phyloP scores from a whole-genome alignment of 2,329 filamentous ascomycete genomes.

The Scolecobasidium constrictum region DNA sequence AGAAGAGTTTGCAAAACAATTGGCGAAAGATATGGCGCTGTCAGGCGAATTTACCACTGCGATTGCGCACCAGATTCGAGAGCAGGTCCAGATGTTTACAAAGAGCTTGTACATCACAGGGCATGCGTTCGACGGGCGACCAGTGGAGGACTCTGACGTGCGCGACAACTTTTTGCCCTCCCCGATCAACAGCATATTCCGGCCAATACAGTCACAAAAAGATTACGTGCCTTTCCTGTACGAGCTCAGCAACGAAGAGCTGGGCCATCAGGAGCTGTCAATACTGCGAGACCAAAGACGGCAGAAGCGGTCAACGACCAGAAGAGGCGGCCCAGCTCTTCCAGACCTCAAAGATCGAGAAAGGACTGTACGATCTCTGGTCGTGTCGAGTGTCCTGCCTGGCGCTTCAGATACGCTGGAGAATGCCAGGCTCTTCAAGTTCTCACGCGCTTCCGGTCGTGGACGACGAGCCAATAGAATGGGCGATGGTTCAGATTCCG shows the following conservation, averaged over 20 bases:
- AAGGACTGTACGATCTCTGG: conserved; percentile 80
- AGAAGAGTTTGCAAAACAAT: conserved; percentile 83
- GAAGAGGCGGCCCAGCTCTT: conserved; percentile 80
- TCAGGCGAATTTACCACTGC: conserved; percentile 94
- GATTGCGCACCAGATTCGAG: conserved; percentile 94
- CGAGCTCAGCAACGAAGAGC: conserved; percentile 80
- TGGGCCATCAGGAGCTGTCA: conserved; percentile 83
- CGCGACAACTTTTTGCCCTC: conserved; percentile 76
- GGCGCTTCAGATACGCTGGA: conserved; percentile 72
- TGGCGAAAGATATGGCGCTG: conserved; percentile 82
- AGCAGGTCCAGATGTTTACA: conserved; percentile 90
- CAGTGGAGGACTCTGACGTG: conserved; percentile 84
- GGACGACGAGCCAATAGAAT: conserved; percentile 48
- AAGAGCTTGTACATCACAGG: conserved; percentile 86
- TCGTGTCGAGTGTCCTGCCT: conserved; percentile 86
- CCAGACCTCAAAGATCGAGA: conserved; percentile 95
- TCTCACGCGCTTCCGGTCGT: conserved; percentile 30
- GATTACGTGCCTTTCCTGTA: conserved; percentile 91
- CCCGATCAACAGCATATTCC: conserved; percentile 71
- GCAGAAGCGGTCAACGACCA: conserved; percentile 90
- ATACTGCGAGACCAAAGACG: conserved; percentile 88
- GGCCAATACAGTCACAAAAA: conserved; percentile 84
- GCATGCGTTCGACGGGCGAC: conserved; percentile 88
- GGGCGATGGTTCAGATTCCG: conserved; percentile 62
- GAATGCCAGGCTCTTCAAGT: conserved; percentile 77